phyloP scores from a whole-genome alignment of 805 yeast genomes.

The Sugiyamaella boreocaroliniensis region DNA sequence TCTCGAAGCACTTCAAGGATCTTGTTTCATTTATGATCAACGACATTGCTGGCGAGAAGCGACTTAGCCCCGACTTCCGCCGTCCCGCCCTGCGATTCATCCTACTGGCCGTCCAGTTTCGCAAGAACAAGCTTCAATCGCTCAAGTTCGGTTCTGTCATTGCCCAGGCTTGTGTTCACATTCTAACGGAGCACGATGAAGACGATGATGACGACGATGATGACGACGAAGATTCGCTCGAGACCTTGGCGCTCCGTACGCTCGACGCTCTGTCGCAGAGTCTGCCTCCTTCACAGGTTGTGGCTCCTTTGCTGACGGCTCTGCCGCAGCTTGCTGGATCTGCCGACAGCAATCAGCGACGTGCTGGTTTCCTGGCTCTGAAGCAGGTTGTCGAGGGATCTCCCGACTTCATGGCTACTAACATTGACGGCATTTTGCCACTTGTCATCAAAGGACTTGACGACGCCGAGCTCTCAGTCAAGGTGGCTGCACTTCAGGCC shows the following conservation, averaged over 20 bases:
- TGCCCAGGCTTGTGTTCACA: conserved; percentile 62
- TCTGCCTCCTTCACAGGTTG: conserved; percentile 89
- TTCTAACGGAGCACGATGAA: conserved; percentile 71
- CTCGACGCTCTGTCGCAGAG: conserved; percentile 71
- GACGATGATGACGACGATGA: conserved; percentile 82
- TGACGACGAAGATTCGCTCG: conserved; percentile 84
- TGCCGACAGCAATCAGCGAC: conserved; percentile 66
- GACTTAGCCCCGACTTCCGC: conserved; percentile 73
- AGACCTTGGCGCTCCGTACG: conserved; percentile 70
- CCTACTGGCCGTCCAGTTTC: conserved; percentile 67
- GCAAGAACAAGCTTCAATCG: conserved; percentile 71
- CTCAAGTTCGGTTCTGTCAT: conserved; percentile 80
- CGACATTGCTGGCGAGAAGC: conserved; percentile 60
- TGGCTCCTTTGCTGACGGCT: conserved; percentile 67
- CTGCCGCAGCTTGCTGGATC: conserved; percentile 42
- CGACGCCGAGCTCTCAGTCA: conserved; percentile 67
- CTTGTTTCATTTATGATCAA: conserved; percentile 61
- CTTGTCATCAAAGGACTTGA: conserved; percentile 68
- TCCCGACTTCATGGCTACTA: conserved; percentile 81
- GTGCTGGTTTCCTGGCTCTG: conserved; percentile 78
- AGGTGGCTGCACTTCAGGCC: conserved; percentile 79
- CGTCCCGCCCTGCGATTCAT: conserved; percentile 78
- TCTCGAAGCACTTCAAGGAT: conserved; percentile 66
- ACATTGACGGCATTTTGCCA: conserved; percentile 66
- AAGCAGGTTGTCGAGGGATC: conserved; percentile 87